phyloP scores from a whole-genome alignment of 352 stramenopile species.

The Phytophthora colocasiae region DNA sequence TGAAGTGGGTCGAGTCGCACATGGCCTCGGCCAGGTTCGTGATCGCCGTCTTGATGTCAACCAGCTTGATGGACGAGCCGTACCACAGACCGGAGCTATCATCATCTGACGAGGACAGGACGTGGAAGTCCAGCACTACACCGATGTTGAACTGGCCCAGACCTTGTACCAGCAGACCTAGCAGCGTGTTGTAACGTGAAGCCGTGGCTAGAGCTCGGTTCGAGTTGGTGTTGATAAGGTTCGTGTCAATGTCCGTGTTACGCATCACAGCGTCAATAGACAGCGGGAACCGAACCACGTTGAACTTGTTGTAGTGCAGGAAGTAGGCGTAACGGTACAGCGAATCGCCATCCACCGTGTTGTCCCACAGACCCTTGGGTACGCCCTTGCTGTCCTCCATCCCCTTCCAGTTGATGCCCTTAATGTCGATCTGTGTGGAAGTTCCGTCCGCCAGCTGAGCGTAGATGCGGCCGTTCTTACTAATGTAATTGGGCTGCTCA shows the following conservation, averaged over 20 bases:
- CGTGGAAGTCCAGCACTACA: slow-evolving; percentile 84
- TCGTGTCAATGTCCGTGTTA: slow-evolving; percentile 65
- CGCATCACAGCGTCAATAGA: slow-evolving; percentile 75
- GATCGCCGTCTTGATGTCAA: slow-evolving; percentile 84
- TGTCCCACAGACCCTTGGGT: slow-evolving; percentile 84
- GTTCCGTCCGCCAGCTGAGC: slow-evolving; percentile 59
- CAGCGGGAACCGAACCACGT: slow-evolving; percentile 77
- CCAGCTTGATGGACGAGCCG: slow-evolving; percentile 72
- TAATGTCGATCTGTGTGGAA: slow-evolving; percentile 79
- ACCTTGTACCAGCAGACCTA: slow-evolving; percentile 69
- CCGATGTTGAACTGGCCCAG: slow-evolving; percentile 80
- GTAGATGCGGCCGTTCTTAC: slow-evolving; percentile 78
- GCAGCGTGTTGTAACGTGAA: slow-evolving; percentile 72
- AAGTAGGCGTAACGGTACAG: slow-evolving; percentile 83
- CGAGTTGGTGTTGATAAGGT: slow-evolving; percentile 88
- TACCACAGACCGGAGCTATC: slow-evolving; percentile 74
- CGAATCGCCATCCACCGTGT: slow-evolving; percentile 77
- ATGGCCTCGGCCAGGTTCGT: slow-evolving; percentile 70
- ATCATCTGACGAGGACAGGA: slow-evolving; percentile 58
- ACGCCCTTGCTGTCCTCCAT: slow-evolving; percentile 80
- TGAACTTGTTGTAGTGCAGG: slow-evolving; percentile 81
- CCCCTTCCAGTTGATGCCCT: slow-evolving; percentile 88
- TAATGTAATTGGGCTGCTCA: slow-evolving; percentile 84
- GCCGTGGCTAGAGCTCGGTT: slow-evolving; percentile 70
- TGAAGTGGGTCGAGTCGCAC: slow-evolving; percentile 85